Percentiles rank a stretch among this genome's conserved stretches.
phyloP scores from a whole-genome alignment of 805 yeast species.

The Candida glaebosa region DNA sequence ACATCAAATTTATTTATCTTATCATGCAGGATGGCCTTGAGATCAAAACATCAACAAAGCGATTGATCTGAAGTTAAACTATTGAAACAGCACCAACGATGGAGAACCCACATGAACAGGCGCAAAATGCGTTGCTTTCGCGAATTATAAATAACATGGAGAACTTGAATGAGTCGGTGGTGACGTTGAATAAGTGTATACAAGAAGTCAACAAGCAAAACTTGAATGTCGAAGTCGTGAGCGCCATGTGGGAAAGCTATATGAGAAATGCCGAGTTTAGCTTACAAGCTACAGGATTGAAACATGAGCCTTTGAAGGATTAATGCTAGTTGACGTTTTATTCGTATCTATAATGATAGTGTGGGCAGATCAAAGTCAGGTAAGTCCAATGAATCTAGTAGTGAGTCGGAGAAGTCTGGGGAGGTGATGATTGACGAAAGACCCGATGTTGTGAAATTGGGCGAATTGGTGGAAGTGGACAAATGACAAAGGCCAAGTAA shows the following conservation, averaged over 20 bases:
- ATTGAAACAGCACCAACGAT: conserved; percentile 29
- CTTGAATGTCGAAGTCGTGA: conserved; percentile 64
- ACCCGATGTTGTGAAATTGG: background rate
- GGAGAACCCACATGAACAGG: conserved; percentile 87
- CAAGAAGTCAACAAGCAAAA: conserved; percentile 62
- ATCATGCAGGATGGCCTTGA: conserved; percentile 2
- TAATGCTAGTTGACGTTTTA: conserved; percentile 6
- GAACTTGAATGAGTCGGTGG: conserved; percentile 67
- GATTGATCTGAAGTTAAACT: no score
- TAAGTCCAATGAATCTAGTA: background rate
- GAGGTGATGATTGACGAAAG: background rate
- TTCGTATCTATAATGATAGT: background rate
- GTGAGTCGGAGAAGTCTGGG: background rate
- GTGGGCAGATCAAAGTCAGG: background rate
- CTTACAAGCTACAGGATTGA: conserved; percentile 60
- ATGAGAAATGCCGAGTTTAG: conserved; percentile 68
- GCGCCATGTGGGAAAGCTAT: conserved; percentile 79
- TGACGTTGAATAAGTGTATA: conserved; percentile 57
- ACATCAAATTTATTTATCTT: no score
- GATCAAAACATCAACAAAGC: no score
- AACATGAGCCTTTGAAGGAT: conserved; percentile 45
- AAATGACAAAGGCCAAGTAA: background rate
- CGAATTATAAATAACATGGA: conserved; percentile 77
- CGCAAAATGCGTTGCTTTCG: conserved; percentile 68
- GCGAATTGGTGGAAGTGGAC: background rate